Base-by-base conservation (phyloP, 352 stramenopile genomes). In the Phytophthora quininea region DNA sequence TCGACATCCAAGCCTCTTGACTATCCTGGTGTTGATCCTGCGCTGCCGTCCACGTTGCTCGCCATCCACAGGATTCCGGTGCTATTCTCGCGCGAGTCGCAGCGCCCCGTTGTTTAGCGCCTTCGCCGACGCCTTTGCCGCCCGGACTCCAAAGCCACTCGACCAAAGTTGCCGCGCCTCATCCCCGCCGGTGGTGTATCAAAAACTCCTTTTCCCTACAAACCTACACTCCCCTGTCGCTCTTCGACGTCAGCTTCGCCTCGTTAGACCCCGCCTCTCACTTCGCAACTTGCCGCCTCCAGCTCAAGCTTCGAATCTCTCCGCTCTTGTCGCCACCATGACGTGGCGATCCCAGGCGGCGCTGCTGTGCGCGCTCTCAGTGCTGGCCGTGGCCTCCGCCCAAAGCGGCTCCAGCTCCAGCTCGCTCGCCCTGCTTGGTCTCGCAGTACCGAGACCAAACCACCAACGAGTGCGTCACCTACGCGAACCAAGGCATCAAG, bases 391-490 rank as follows among this genome's bases (percentile, higher is more conserved):
- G 3, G 74, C 71, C 38, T 74, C 76, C 4, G 67, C 71, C 12
- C 45, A 62, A 46, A 62, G 55, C 47, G 55, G 31, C 45, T 54
- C 55, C n/a, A 38, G 40, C 45, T 54, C 55, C n/a, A 38, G 40
- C 15, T 84, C 84, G 27, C 60, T 49, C 27, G 7, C 49, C 57
- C 3, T 76, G 63, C 37, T 49, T 65, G 1, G 40, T 58, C 8
- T 67, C 71, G 35, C 77, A 86, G 54, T 84, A 84, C 54, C 45
- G 73, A 5, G 70, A 86, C 54, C 29, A 58, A 14, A 43, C 55
- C n/a, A 67, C 69, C 32, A 67, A 65, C 31, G 56, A 62, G 31
- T 87, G 78, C 56, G 60, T 87, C 38, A 24, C 79, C 70, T 87
- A 77, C 56, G 54, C 58, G 15, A 75, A 63, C 31, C 73, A 60